Conservation (phyloP, 176 grass and related monocot genomes). For the sorghum (Sorghum bicolor) region Sorghum_bicolor_NCBIv3 NC_012878.2:55603001-55603500, state of each 20-base stretch:
- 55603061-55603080: constrained; percentile 50
- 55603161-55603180: constrained; percentile 44
- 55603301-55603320: constrained; percentile 80
- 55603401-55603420: neutral
- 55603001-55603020: constrained; percentile 21
- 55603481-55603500: constrained; percentile 55
- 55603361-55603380: constrained; percentile 55
- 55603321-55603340: constrained; percentile 72
- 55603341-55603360: constrained; percentile 87
- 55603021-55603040: constrained; percentile 59
- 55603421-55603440: neutral
- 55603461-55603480: constrained; percentile 58
- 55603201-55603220: constrained; percentile 36
- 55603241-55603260: constrained; percentile 49
- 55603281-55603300: constrained; percentile 68
- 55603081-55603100: constrained; percentile 49
- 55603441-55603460: constrained; percentile 19
- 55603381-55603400: constrained; percentile 39
- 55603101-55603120: constrained; percentile 54
- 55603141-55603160: constrained; percentile 50
- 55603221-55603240: constrained; percentile 57
- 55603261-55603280: constrained; percentile 62
- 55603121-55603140: constrained; percentile 42
- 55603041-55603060: constrained; percentile 53
- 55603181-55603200: constrained; percentile 43